phyloP scores from a whole-genome alignment of 2,329 filamentous ascomycete species.

The Hymenoscyphus occultus region DNA sequence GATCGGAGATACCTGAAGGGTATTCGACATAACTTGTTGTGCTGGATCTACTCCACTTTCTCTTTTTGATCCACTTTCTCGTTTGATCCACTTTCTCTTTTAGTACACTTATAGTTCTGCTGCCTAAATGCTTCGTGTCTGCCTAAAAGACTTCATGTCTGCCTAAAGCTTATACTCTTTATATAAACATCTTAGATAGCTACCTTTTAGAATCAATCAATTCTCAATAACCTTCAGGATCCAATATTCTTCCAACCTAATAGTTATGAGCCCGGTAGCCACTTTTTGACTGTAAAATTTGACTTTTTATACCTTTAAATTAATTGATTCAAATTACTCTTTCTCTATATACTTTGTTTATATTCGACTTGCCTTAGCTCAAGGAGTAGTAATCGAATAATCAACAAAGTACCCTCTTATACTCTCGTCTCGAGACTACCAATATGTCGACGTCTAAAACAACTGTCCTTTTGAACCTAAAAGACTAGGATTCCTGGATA shows the following conservation, averaged over 20 bases:
- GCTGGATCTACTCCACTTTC: no score
- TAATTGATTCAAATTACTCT: background rate
- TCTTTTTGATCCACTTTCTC: no score
- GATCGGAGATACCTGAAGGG: no score
- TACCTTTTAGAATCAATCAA: background rate
- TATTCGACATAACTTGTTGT: no score
- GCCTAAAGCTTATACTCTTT: background rate
- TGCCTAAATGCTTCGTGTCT: no score
- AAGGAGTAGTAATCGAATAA: background rate
- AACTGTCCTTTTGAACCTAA: background rate
- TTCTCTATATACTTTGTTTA: background rate
- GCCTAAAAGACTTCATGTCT: no score
- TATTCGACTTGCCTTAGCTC: background rate
- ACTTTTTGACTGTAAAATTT: background rate
- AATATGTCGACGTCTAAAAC: background rate
- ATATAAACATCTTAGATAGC: background rate
- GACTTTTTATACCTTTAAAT: background rate
- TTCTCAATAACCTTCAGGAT: background rate
- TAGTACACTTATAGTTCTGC: no score
- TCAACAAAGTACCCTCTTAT: background rate
- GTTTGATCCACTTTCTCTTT: no score
- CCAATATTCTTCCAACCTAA: background rate
- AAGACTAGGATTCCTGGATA: background rate
- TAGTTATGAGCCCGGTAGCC: background rate
- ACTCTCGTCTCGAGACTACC: background rate